Conservation (phyloP, 2,329 filamentous ascomycete species). For the Aureobasidium pullulans region DNA sequence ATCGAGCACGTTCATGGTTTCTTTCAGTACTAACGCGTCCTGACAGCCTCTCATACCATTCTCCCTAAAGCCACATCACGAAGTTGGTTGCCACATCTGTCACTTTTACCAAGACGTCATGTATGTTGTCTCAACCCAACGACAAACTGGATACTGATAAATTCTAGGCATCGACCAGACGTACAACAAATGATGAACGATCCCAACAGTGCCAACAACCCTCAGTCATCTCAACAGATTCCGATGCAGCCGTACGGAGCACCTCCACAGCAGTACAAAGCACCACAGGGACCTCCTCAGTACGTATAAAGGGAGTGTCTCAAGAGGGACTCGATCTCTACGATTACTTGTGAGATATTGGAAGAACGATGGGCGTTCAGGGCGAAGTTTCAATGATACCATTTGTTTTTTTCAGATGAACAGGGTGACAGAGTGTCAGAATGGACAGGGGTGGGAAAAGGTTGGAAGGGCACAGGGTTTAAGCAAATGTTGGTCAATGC, state of each 20-base stretch:
- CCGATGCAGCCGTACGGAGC: slow-evolving; percentile 26
- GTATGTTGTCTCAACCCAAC: slow-evolving; percentile 18
- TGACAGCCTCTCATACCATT: slow-evolving; percentile 62
- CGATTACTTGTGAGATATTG: neutral
- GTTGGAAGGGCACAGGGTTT: neutral
- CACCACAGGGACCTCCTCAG: slow-evolving; percentile 18
- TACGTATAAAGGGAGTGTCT: slow-evolving; percentile 10
- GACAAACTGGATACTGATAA: neutral
- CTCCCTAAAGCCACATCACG: slow-evolving; percentile 46
- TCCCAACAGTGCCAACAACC: slow-evolving; percentile 10
- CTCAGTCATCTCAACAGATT: slow-evolving; percentile 19
- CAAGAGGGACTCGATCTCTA: too few relatives aligned
- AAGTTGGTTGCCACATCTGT: slow-evolving; percentile 68
- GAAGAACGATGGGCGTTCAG: neutral
- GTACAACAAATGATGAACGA: slow-evolving; percentile 30
- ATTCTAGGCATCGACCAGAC: slow-evolving; percentile 26
- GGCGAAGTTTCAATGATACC: slow-evolving; percentile 5
- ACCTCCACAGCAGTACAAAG: slow-evolving; percentile 22
- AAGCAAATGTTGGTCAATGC: slow-evolving; percentile 13
- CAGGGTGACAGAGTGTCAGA: neutral
- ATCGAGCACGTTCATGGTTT: too few relatives aligned
- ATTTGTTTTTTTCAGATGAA: neutral
- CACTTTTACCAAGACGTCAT: slow-evolving; percentile 60
- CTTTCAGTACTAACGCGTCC: neutral
- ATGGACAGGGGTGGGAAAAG: neutral